phyloP scores from a whole-genome alignment of 805 yeast species.

The Komagataella ulmi region DNA sequence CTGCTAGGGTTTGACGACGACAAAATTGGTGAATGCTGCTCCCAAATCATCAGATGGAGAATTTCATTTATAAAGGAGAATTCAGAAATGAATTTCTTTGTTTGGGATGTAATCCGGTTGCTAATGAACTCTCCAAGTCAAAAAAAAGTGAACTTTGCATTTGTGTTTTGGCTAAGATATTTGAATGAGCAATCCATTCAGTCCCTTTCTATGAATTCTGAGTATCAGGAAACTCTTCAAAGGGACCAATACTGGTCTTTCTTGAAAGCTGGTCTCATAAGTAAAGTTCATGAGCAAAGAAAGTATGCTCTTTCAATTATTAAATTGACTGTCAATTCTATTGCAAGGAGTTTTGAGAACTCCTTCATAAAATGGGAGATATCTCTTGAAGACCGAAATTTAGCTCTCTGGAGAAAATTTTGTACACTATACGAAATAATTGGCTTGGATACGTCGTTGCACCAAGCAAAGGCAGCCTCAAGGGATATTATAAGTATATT shows the following conservation, averaged over 20 bases:
- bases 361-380: slow-evolving; percentile 32
- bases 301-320: slow-evolving; percentile 58
- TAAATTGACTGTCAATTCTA: slow-evolving; percentile 40
- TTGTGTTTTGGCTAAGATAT: slow-evolving; percentile 1
- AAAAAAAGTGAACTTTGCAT: neutral
- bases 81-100: neutral
- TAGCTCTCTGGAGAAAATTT: slow-evolving; percentile 57
- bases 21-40: neutral
- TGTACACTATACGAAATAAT: slow-evolving; percentile 67
- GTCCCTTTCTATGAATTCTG: neutral
- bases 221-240: slow-evolving; percentile 14
- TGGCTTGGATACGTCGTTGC: slow-evolving; percentile 74
- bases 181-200: neutral
- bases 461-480: slow-evolving; percentile 72
- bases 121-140: neutral
- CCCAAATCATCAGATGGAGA: slow-evolving; percentile 1
- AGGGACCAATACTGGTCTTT: slow-evolving; percentile 36
- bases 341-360: slow-evolving; percentile 20
- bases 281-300: slow-evolving; percentile 48
- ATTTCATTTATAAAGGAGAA: neutral
- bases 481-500: slow-evolving; percentile 46
- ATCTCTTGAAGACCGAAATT: slow-evolving; percentile 12
- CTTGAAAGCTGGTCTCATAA: slow-evolving; percentile 42
- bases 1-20: neutral
- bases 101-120: slow-evolving; percentile 1